Conservation (phyloP, 768 basidiomycete genomes). For the Tricholoma matsutake region DNA sequence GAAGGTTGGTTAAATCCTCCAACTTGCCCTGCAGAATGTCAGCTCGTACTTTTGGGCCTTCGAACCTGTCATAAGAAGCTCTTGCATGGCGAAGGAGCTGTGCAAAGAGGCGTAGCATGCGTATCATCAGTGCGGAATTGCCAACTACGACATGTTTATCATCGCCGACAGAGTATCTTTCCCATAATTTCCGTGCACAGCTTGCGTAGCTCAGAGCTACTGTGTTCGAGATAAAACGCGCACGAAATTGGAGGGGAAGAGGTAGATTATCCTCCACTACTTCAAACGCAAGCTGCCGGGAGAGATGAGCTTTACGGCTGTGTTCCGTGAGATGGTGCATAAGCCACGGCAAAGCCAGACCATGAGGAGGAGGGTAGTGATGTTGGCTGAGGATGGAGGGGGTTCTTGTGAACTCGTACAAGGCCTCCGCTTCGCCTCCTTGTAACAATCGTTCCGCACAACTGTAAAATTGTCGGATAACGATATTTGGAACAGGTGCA, state of each 20-base stretch:
- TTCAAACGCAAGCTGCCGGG: conserved; percentile 48
- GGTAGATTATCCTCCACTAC: conserved; percentile 38
- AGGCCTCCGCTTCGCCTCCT: conserved; percentile 33
- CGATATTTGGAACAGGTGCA: conserved; percentile 37
- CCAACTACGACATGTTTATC: conserved; percentile 41
- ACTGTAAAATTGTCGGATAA: conserved; percentile 47
- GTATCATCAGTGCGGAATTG: conserved; percentile 41
- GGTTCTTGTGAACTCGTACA: conserved; percentile 48
- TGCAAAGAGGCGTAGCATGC: conserved; percentile 49
- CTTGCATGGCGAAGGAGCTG: conserved; percentile 23
- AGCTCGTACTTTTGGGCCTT: conserved; percentile 1
- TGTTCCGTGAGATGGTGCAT: conserved; percentile 40
- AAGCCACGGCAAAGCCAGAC: conserved; percentile 47
- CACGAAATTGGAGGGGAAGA: conserved; percentile 44
- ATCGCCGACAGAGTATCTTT: conserved; percentile 44
- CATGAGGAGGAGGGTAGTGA: conserved; percentile 50
- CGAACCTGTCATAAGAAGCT: conserved; percentile 7
- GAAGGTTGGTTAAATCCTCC: conserved; percentile 36
- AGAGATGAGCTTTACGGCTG: conserved; percentile 41
- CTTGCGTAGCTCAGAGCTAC: conserved; percentile 47
- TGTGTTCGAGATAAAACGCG: conserved; percentile 43
- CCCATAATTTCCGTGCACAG: conserved; percentile 55
- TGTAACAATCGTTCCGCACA: conserved; percentile 29
- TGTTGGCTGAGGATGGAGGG: conserved; percentile 26
- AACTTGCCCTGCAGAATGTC: conserved; percentile 8